A percentile compares a stretch with the other conserved stretches of the same genome.
phyloP scores from a whole-genome alignment of 306 rosid species.

The Neltuma alba region DNA sequence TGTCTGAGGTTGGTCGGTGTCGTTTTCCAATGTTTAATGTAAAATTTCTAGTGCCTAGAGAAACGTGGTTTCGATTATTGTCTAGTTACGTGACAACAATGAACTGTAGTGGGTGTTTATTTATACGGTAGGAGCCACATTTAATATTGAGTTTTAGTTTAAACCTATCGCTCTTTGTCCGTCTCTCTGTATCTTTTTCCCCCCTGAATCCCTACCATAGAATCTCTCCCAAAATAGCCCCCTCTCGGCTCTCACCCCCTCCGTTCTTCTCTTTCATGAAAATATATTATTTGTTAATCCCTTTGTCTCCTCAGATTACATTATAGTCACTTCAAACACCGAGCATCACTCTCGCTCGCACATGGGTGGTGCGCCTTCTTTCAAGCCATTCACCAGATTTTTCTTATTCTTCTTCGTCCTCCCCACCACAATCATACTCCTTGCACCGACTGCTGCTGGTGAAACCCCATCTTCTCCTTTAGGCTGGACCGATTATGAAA shows the following conservation, averaged over 20 bases:
- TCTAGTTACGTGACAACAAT: not conserved
- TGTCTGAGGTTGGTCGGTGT: not conserved
- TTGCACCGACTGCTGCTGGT: not conserved
- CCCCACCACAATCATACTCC: not conserved
- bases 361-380: slow-evolving; percentile 40
- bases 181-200: slow-evolving; percentile 30
- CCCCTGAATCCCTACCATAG: slow-evolving; percentile 41
- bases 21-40: not conserved
- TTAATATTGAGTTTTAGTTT: not conserved
- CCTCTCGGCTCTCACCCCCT: not conserved
- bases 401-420: not conserved
- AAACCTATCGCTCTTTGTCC: slow-evolving; percentile 16
- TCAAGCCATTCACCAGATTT: not conserved
- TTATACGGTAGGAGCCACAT: not conserved
- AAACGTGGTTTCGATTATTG: not conserved
- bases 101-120: not conserved
- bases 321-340: slow-evolving; percentile 19
- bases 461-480: slow-evolving; percentile 18
- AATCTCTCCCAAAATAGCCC: slow-evolving; percentile 43
- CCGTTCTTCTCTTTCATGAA: slow-evolving; percentile 23
- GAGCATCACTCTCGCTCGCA: slow-evolving; percentile 25
- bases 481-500: not conserved
- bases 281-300: slow-evolving; percentile 18
- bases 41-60: not conserved
- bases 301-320: slow-evolving; percentile 12